phyloP scores from a whole-genome alignment of 805 yeast genomes.

The Clavispora vitiphila region DNA sequence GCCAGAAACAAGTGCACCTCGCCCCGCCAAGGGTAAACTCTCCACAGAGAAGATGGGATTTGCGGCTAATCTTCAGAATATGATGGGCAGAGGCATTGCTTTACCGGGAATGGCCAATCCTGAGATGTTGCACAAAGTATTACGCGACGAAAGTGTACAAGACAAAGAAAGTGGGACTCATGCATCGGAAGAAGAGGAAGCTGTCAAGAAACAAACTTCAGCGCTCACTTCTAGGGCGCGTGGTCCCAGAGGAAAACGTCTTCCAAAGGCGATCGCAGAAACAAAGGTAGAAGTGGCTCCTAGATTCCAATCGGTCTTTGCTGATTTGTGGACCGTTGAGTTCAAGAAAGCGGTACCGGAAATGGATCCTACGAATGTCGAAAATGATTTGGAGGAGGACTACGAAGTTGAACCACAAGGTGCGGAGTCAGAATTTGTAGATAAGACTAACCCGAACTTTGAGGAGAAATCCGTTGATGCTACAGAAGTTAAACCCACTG shows the following conservation, averaged over 20 bases:
- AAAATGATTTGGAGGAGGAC: background rate
- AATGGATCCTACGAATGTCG: background rate
- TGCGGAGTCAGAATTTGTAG: too few relatives aligned
- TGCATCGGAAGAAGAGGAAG: conserved; percentile 8
- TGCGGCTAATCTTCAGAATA: conserved; percentile 55
- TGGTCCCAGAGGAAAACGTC: conserved; percentile 71
- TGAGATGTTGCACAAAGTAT: conserved; percentile 12
- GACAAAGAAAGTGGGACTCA: conserved; percentile 1
- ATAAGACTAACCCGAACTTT: too few relatives aligned
- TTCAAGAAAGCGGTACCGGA: conserved; percentile 1
- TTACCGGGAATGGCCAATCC: conserved; percentile 53
- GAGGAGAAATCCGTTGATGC: too few relatives aligned
- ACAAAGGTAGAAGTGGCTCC: conserved; percentile 31
- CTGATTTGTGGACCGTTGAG: conserved; percentile 34
- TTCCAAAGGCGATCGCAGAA: conserved; percentile 54
- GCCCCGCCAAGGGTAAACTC: conserved; percentile 16
- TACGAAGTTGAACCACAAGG: background rate
- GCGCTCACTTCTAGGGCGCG: conserved; percentile 42
- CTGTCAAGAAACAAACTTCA: background rate
- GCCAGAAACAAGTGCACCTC: conserved; percentile 2
- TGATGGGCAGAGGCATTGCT: conserved; percentile 48
- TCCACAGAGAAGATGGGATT: conserved; percentile 41
- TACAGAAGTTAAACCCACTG: too few relatives aligned
- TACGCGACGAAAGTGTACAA: conserved; percentile 8
- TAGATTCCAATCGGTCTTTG: conserved; percentile 27